Percentiles rank a stretch among this genome's conserved stretches.
Conservation (phyloP, 140 eudicot genomes). For the Cichorium intybus region DNA sequence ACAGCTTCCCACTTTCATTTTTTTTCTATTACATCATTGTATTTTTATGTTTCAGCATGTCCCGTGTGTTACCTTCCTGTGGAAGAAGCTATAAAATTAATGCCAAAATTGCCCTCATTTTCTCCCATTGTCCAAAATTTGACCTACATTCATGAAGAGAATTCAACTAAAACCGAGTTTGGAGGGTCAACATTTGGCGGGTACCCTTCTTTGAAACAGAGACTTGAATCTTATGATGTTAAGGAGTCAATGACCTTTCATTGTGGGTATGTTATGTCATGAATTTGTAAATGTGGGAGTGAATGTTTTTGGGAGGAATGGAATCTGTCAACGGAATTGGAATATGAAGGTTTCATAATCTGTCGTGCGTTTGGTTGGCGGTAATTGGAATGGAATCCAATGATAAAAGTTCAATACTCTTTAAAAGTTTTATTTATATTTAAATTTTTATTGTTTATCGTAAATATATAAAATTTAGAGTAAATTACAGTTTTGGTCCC, state of each 20-base stretch:
- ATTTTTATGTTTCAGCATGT: constrained; percentile 54
- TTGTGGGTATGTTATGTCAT: constrained; percentile 55
- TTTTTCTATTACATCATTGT: not conserved
- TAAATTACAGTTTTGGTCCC: no score
- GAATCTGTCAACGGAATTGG: no score
- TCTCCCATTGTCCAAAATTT: constrained; percentile 54
- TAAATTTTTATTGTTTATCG: no score
- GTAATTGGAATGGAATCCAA: no score
- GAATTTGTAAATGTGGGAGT: not conserved
- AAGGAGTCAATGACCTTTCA: constrained; percentile 74
- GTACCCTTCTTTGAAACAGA: constrained; percentile 60
- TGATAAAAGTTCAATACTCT: no score
- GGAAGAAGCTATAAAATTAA: constrained; percentile 53
- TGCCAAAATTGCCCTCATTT: constrained; percentile 66
- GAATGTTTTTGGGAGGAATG: no score
- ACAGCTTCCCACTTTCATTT: no score
- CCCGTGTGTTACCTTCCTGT: constrained; percentile 78
- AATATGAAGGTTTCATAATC: no score
- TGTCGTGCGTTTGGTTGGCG: no score
- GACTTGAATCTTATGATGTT: constrained; percentile 60
- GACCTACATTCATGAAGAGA: constrained; percentile 52
- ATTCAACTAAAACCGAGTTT: constrained; percentile 56
- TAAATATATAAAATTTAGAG: no score
- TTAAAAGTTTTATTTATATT: no score
- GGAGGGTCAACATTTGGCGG: constrained; percentile 82